Base-by-base conservation (phyloP, 176 grass and related monocot species). In the Stipa capillata region DNA sequence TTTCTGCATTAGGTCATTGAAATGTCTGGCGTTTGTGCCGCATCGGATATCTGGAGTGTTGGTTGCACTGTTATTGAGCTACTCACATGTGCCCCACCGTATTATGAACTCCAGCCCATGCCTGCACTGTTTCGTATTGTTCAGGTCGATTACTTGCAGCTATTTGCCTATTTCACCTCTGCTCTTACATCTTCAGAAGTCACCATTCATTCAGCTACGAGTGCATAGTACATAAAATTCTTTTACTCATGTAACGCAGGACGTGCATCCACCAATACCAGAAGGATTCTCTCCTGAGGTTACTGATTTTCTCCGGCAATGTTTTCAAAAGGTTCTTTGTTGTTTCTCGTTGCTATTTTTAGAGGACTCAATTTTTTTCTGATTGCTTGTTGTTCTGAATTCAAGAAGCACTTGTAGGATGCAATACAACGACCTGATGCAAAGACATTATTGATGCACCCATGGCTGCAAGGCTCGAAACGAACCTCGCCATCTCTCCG, bases 1-100 rank as follows among this genome's bases (percentile, higher is more conserved):
- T 61, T 65, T 50, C 34, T 85, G 71, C 29, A 56, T 82, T 74
- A 99, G 96, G 96, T 99, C 58, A 99, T 99, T 24, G 96, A 95
- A 87, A 93, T 99, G 96, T 93, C 96, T 76, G 92, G 96, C 68
- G 96, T 99, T 84, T 99, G 88, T 49, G 90, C 96, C 54, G 96
- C 96, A 48, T 99, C 96, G 60, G 96, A 99, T 89, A 95, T 99
- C 71, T 99, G 96, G 96, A 99, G 96, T 90, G 96, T 99, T 77
- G 96, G 96, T 24, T 99, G 96, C 86, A 99, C 96, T 48, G 92
- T 99, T 65, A 99, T 99, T 85, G 96, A 99, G 77, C 63, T 99
- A 43, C 89, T 99, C 44, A 99, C 96, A 42, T 99, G 96, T 89
- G 86, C 87, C 36, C 96, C 96, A 14, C 96, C 96, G 67, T 99